Evolutionary conservation across 495 filamentous ascomycete genomes (phyloP).

Genomic region (Articulospora tetracladia): DNA sequence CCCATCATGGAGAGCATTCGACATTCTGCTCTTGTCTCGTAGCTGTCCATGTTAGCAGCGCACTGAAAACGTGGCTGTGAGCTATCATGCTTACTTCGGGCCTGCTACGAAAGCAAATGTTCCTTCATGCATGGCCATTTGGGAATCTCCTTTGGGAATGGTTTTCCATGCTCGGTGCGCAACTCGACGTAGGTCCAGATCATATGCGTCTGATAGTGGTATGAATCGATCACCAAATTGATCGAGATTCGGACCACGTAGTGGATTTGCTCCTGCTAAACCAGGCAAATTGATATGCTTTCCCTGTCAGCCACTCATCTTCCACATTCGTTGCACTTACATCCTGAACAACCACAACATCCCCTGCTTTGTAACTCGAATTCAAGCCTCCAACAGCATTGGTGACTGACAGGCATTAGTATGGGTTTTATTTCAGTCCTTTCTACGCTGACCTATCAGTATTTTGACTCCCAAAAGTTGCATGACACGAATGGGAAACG

Average conservation of each 20-base stretch:
- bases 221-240: constrained; percentile 69
- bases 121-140: constrained; percentile 59
- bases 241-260: constrained; percentile 68
- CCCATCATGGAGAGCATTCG: constrained; percentile 64
- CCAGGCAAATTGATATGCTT: constrained; percentile 75
- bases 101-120: constrained; percentile 73
- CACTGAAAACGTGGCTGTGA: neutral
- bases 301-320: constrained; percentile 22
- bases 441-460: constrained; percentile 50
- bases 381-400: constrained; percentile 77
- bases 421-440: neutral
- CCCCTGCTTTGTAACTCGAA: constrained; percentile 62
- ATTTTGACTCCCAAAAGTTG: constrained; percentile 62
- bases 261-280: constrained; percentile 62
- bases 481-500: constrained; percentile 69
- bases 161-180: constrained; percentile 60
- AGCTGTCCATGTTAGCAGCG: constrained; percentile 37
- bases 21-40: constrained; percentile 76
- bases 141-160: constrained; percentile 23
- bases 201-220: constrained; percentile 72
- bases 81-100: constrained; percentile 47
- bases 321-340: constrained; percentile 32
- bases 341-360: constrained; percentile 71
- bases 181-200: constrained; percentile 58
- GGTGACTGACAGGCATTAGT: constrained; percentile 42